Base-by-base conservation (phyloP, 2,329 filamentous ascomycete genomes). In the Lachnum nothofagi region DNA sequence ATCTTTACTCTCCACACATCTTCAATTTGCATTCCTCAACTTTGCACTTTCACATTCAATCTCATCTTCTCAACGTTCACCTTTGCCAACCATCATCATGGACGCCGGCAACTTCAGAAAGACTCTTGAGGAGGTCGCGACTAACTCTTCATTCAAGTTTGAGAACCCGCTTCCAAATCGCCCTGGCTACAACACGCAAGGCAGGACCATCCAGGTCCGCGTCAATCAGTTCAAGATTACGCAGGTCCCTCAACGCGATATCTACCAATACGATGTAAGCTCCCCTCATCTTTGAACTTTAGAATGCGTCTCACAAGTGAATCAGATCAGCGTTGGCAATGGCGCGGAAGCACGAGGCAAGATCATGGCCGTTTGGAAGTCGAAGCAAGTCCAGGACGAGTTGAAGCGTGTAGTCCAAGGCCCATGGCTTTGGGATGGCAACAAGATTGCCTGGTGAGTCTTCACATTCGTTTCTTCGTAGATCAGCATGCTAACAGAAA, bases 221-320 rank as follows among this genome's bases (percentile, higher is more conserved):
- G 69, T 95, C 31, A 97, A 97, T 64, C 82, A 88, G 9, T 95
- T 84, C 67, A 76, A 82, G 0, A 83, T 96, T 46, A 68, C 65
- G 0, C 68, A 72, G 8, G 80, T 83, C 47, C 82, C 82, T 0
- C 73, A 67, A 2, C 76, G 73, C 10, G 77, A 79, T 0, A 79
- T 96, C 19, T 83, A 83, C 54, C 91, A 96, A 63, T 97, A 91
- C 59, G 89, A 95, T 70, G 87, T 91, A 70, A 76, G 85, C 77
- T 43, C 8, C 7, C 7, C 10, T 47, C 31, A 37, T 7, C 22
- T 29, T 51, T 23, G 8, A 44, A 25, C 22, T 38, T 51, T 40
- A 38, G 5, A 16, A 34, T 48, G 10, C 24, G 12, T 35, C 42
- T 31, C 58, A 38, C 57, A 42, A 12, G 22, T n/a, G 8, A n/a